These are phyloP conservation scores for Pochonia chlamydosporia DNA, from an alignment of 2,329 filamentous ascomycete species.

Conservation along the genomic window DNA sequence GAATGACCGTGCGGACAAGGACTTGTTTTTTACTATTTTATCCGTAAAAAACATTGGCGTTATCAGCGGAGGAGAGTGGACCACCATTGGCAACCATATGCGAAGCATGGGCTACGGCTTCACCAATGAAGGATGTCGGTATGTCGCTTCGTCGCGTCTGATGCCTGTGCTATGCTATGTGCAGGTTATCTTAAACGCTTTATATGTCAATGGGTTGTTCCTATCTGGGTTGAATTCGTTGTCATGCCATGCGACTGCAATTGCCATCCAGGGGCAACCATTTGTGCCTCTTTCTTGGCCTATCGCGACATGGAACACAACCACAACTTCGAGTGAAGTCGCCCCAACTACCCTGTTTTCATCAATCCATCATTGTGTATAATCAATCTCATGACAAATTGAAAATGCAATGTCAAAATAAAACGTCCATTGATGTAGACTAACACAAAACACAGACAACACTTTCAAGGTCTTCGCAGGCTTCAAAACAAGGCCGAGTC, in stretches of 20 bases:
- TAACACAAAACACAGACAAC: constrained; percentile 39
- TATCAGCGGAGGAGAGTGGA: constrained; percentile 58
- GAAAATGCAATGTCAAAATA: too few relatives aligned
- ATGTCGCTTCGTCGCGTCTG: constrained; percentile 27
- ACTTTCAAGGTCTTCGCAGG: constrained; percentile 53
- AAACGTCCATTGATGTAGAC: background rate
- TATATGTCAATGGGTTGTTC: constrained; percentile 2
- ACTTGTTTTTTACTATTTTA: constrained; percentile 58
- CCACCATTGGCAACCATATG: constrained; percentile 56
- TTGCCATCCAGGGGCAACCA: background rate
- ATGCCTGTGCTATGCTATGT: too few relatives aligned
- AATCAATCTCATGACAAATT: too few relatives aligned
- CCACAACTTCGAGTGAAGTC: background rate
- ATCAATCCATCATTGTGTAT: too few relatives aligned
- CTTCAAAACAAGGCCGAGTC: constrained; percentile 48
- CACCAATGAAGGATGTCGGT: constrained; percentile 60
- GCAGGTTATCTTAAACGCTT: background rate
- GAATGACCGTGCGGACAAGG: constrained; percentile 56
- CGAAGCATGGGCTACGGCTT: constrained; percentile 54
- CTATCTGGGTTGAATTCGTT: background rate
- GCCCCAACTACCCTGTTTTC: too few relatives aligned
- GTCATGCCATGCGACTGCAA: background rate
- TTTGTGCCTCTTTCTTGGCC: background rate
- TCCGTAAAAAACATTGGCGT: constrained; percentile 58
- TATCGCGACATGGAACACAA: background rate